Conservation (phyloP, 2,329 filamentous ascomycete genomes). For the Trichoderma afroharzianum region DNA sequence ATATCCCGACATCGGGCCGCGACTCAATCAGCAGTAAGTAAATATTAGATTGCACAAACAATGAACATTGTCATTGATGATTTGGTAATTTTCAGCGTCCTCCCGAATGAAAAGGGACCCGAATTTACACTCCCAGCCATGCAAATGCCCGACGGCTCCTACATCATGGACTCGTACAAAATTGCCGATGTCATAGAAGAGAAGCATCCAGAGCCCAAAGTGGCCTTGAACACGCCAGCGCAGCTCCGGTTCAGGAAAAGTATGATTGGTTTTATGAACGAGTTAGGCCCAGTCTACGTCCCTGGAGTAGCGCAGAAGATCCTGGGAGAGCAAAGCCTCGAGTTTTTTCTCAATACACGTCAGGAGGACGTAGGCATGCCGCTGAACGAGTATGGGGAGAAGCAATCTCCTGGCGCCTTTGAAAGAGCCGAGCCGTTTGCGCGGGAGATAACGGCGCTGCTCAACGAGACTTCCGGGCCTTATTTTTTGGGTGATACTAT, state of each 20-base stretch:
- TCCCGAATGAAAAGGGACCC: neutral
- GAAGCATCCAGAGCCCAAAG: neutral
- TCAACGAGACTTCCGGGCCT: neutral
- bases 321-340: neutral
- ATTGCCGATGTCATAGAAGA: neutral
- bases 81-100: neutral
- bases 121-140: neutral
- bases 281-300: neutral
- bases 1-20: neutral
- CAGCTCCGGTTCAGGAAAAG: neutral
- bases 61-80: neutral
- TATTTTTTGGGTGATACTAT: neutral
- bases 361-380: slow-evolving; percentile 1
- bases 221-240: neutral
- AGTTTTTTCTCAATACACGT: neutral
- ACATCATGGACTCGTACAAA: slow-evolving; percentile 11
- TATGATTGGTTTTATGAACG: neutral
- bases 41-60: neutral
- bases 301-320: neutral
- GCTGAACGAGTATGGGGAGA: neutral
- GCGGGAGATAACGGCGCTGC: neutral
- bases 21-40: neutral
- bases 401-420: neutral
- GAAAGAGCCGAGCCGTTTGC: neutral
- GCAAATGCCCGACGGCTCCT: neutral